Percentiles rank a stretch among this genome's conserved stretches.
Conservation (phyloP, 345 rosid genomes). For the Pelargonium nanum region DNA sequence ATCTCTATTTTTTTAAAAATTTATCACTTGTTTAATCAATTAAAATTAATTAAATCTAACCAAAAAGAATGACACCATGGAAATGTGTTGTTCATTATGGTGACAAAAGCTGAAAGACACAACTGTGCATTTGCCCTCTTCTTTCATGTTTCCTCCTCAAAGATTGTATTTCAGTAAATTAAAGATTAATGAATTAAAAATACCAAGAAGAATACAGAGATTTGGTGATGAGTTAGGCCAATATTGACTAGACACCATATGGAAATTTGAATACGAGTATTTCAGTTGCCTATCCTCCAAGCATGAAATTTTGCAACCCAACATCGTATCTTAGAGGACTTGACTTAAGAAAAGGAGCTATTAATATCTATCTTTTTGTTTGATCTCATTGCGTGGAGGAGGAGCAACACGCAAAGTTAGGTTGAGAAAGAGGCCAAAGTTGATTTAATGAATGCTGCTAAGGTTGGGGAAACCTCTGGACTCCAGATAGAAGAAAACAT, state of each 20-base stretch:
- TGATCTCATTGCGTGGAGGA: neutral
- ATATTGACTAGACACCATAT: neutral
- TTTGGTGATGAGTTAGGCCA: neutral
- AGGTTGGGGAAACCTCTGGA: neutral
- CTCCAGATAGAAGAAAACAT: neutral
- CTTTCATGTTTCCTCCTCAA: neutral
- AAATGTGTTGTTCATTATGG: constrained; percentile 10
- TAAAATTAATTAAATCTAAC: neutral
- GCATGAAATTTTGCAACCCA: neutral
- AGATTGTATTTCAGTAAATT: neutral
- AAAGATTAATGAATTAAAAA: too few species aligned
- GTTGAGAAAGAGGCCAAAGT: neutral
- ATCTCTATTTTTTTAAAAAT: too few species aligned
- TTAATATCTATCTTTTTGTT: too few species aligned
- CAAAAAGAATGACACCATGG: constrained; percentile 9
- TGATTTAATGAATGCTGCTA: neutral
- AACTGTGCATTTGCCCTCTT: neutral
- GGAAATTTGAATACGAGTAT: neutral
- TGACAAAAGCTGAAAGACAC: neutral
- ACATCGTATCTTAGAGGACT: neutral
- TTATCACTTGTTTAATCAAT: too few species aligned
- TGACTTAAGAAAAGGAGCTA: neutral
- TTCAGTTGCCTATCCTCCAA: neutral
- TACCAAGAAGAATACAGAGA: neutral
- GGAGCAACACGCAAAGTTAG: neutral